Percentiles rank a stretch among this genome's conserved stretches.
phyloP scores from a whole-genome alignment of 2,329 filamentous ascomycete genomes.

The Stemphylium vesicarium region DNA sequence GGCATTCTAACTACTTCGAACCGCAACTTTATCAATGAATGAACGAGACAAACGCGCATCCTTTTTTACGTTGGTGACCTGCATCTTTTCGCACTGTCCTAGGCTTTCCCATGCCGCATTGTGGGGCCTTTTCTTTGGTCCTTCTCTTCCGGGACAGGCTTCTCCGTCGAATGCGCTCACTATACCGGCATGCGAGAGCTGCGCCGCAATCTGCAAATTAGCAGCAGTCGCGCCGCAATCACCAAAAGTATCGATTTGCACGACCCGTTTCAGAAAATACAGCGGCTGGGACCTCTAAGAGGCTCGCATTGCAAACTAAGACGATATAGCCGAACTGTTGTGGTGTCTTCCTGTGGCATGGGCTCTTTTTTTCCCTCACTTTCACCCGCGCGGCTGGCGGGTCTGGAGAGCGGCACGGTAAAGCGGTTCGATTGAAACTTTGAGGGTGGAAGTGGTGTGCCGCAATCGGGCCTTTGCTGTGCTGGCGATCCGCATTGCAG shows the following conservation, averaged over 20 bases:
- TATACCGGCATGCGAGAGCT: not conserved
- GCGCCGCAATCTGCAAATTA: slow-evolving; percentile 1
- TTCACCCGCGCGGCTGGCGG: slow-evolving; percentile 7
- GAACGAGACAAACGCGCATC: too few species aligned
- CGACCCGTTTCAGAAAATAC: slow-evolving; percentile 4
- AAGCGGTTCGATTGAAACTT: not conserved
- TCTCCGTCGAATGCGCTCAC: slow-evolving; percentile 5
- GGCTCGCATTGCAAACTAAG: not conserved
- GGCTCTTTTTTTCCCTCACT: too few species aligned
- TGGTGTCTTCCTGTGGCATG: not conserved
- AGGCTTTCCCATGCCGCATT: not conserved
- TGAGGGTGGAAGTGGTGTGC: not conserved
- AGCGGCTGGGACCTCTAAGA: not conserved
- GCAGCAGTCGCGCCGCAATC: slow-evolving; percentile 11
- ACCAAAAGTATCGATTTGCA: slow-evolving; percentile 9
- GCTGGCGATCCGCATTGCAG: not conserved
- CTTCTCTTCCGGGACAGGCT: slow-evolving; percentile 5
- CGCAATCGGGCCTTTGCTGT: slow-evolving; percentile 6
- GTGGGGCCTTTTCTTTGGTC: slow-evolving; percentile 6
- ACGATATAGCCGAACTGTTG: too few species aligned
- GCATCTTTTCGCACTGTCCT: not conserved
- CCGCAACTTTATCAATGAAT: too few species aligned
- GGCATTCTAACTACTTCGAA: too few species aligned
- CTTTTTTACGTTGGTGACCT: not conserved
- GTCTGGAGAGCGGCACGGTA: slow-evolving; percentile 3